Percentiles rank a stretch among this genome's conserved stretches.
Evolutionary conservation across 495 filamentous ascomycete species (phyloP).

Genomic region (Penicillium parvum): DNA sequence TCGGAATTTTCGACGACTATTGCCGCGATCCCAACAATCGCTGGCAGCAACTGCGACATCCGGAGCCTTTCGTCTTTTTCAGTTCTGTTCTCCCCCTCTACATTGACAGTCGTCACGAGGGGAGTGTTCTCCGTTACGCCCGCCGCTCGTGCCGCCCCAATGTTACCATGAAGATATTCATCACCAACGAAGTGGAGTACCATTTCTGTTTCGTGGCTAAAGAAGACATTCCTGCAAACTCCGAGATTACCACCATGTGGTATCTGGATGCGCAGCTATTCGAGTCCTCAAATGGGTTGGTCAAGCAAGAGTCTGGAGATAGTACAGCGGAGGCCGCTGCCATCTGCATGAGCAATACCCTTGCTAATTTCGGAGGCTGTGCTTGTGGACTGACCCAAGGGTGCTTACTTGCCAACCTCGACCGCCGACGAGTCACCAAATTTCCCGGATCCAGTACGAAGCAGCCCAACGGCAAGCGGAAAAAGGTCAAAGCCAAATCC

Average conservation of each 20-base stretch:
- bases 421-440: constrained; percentile 57
- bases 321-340: constrained; percentile 44
- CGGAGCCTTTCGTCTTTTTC: constrained; percentile 82
- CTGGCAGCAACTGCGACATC: constrained; percentile 71
- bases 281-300: constrained; percentile 41
- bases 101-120: constrained; percentile 84
- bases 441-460: constrained; percentile 30
- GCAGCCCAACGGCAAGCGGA: constrained; percentile 44
- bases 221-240: constrained; percentile 57
- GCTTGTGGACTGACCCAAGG: constrained; percentile 64
- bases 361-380: constrained; percentile 85
- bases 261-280: constrained; percentile 51
- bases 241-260: constrained; percentile 66
- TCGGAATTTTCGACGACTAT: constrained; percentile 76
- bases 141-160: constrained; percentile 88
- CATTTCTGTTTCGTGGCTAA: constrained; percentile 87
- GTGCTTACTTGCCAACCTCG: constrained; percentile 71
- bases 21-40: constrained; percentile 65
- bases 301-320: constrained; percentile 43
- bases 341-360: constrained; percentile 63
- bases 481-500: constrained; percentile 57
- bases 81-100: constrained; percentile 78
- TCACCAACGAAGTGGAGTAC: constrained; percentile 70
- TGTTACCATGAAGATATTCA: constrained; percentile 70
- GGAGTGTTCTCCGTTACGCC: constrained; percentile 76